A percentile compares a stretch with the other conserved stretches of the same genome.
Conservation (phyloP, 495 filamentous ascomycete species). For the Beverwykella pulmonaria region DNA sequence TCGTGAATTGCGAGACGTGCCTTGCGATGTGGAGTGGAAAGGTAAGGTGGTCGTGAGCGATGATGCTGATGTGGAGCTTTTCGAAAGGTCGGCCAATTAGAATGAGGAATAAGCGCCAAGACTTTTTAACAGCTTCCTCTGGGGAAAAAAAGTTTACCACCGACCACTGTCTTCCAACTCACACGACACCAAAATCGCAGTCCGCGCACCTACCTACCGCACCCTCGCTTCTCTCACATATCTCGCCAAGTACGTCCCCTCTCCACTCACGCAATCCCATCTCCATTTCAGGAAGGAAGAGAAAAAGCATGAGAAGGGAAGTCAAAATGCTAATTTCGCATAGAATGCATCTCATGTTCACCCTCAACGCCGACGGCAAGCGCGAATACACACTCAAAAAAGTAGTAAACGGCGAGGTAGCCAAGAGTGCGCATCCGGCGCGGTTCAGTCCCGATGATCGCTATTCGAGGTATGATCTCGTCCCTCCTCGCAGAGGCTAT, state of each 20-base stretch:
- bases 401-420: conserved; percentile 73
- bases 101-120: conserved; percentile 15
- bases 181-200: not conserved
- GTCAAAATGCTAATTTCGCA: not conserved
- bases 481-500: not conserved
- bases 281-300: not conserved
- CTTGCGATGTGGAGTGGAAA: not conserved
- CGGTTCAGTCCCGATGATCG: conserved; percentile 98
- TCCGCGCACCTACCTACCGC: not conserved
- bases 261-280: not conserved
- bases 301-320: too few species aligned
- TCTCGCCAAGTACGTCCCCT: not conserved
- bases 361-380: conserved; percentile 73
- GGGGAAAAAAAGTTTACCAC: not conserved
- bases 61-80: conserved; percentile 36
- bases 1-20: not conserved
- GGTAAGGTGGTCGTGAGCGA: not conserved
- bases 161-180: not conserved
- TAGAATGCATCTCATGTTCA: conserved; percentile 89
- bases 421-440: conserved; percentile 94
- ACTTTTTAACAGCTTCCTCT: not conserved
- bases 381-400: conserved; percentile 90
- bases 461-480: conserved; percentile 71
- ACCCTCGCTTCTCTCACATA: too few species aligned
- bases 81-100: not conserved